phyloP scores from a whole-genome alignment of 345 rosid genomes.

The Cardiospermum halicacabum region DNA sequence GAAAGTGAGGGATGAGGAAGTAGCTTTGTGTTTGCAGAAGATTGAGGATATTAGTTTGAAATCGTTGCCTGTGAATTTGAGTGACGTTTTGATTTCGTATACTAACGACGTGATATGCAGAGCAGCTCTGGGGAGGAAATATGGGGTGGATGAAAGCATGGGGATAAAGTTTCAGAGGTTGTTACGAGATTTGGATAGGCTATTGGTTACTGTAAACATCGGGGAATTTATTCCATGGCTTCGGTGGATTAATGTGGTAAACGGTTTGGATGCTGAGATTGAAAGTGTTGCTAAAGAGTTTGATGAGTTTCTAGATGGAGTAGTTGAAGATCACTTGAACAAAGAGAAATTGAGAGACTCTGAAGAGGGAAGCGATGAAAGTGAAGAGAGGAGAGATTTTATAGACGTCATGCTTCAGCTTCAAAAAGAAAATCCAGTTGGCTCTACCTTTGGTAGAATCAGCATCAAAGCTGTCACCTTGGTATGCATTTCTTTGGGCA shows the following conservation, averaged over 20 bases:
- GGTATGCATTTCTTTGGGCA: slow-evolving; percentile 20
- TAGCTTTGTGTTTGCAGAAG: not conserved
- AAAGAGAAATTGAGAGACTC: no score
- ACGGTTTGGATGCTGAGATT: slow-evolving; percentile 4
- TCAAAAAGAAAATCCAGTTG: slow-evolving; percentile 26
- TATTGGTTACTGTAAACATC: slow-evolving; percentile 1
- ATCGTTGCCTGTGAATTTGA: slow-evolving; percentile 16
- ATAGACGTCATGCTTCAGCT: slow-evolving; percentile 28
- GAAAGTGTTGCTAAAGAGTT: slow-evolving; percentile 7
- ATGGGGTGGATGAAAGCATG: slow-evolving; percentile 3
- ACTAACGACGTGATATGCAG: slow-evolving; percentile 13
- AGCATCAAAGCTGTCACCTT: slow-evolving; percentile 39
- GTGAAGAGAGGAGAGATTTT: slow-evolving; percentile 13
- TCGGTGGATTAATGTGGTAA: slow-evolving; percentile 8
- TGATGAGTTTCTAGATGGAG: slow-evolving; percentile 5
- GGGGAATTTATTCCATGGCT: slow-evolving; percentile 16
- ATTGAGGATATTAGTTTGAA: not conserved
- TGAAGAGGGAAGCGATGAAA: not conserved
- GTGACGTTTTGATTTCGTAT: slow-evolving; percentile 4
- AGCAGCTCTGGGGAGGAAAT: slow-evolving; percentile 15
- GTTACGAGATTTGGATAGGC: not conserved
- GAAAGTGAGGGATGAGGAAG: slow-evolving; percentile 11
- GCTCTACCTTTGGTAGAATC: slow-evolving; percentile 21
- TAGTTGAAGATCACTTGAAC: slow-evolving; percentile 12
- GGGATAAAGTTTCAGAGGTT: slow-evolving; percentile 1